Evolutionary conservation across 257 asterid species (phyloP).

Genomic region (Solanum paucissectum): DNA sequence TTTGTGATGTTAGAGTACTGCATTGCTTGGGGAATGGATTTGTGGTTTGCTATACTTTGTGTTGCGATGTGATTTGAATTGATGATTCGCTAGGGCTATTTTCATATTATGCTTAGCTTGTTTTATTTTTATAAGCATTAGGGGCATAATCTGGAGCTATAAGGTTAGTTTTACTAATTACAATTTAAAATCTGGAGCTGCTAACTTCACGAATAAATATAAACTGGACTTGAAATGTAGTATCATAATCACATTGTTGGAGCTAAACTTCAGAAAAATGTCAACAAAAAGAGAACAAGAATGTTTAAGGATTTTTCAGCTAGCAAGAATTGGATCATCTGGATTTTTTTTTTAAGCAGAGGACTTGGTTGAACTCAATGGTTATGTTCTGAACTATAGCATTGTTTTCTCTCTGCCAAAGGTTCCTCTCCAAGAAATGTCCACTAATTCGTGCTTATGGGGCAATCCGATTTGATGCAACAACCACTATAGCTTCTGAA

Average conservation of each 20-base stretch:
- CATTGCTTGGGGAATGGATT: too few species aligned
- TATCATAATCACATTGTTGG: neutral
- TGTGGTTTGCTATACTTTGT: neutral
- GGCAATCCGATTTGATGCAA: constrained; percentile 77
- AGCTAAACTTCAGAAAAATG: neutral
- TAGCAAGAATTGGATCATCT: neutral
- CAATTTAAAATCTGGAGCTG: neutral
- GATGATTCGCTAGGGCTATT: neutral
- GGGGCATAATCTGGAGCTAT: too few species aligned
- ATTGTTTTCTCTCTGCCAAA: constrained; percentile 2
- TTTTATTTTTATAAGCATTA: neutral
- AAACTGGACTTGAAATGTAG: neutral
- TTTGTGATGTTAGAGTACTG: too few species aligned
- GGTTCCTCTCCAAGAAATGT: constrained; percentile 75
- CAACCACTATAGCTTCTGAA: constrained; percentile 47
- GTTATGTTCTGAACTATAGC: neutral
- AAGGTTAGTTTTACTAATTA: neutral
- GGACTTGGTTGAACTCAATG: too few species aligned
- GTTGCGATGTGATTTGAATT: neutral
- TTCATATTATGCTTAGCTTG: neutral
- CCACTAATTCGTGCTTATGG: constrained; percentile 94
- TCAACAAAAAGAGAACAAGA: neutral
- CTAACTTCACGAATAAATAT: neutral
- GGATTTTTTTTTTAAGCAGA: neutral
- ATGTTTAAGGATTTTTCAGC: neutral